Evolutionary conservation across 2,329 filamentous ascomycete genomes (phyloP).

Genomic region (Lachnellula cervina): DNA sequence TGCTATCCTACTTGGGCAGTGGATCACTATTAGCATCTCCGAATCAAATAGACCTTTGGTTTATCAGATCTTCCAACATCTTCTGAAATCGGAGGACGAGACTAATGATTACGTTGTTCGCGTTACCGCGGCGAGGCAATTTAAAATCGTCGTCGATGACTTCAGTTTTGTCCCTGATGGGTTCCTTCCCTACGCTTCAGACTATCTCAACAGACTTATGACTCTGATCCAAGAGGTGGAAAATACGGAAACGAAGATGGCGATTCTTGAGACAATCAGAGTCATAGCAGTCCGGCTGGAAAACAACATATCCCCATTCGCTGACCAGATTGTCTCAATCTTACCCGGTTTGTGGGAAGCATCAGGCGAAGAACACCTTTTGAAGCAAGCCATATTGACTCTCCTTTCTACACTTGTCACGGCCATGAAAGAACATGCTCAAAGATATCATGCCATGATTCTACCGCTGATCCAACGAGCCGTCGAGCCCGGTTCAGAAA

Average conservation of each 20-base stretch:
- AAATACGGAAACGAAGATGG: slow-evolving; percentile 83
- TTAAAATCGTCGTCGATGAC: slow-evolving; percentile 76
- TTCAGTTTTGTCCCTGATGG: slow-evolving; percentile 70
- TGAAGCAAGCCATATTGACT: slow-evolving; percentile 89
- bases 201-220: slow-evolving; percentile 69
- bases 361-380: slow-evolving; percentile 73
- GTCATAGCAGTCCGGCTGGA: slow-evolving; percentile 79
- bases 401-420: slow-evolving; percentile 81
- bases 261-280: slow-evolving; percentile 79
- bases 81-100: slow-evolving; percentile 71
- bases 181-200: slow-evolving; percentile 73
- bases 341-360: slow-evolving; percentile 81
- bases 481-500: slow-evolving; percentile 68
- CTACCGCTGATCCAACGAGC: slow-evolving; percentile 78
- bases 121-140: slow-evolving; percentile 81
- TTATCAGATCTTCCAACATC: slow-evolving; percentile 84
- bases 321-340: slow-evolving; percentile 75
- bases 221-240: slow-evolving; percentile 74
- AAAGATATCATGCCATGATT: slow-evolving; percentile 73
- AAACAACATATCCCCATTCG: slow-evolving; percentile 59
- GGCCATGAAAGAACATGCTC: slow-evolving; percentile 74
- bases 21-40: slow-evolving; percentile 75
- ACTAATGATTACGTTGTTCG: slow-evolving; percentile 88
- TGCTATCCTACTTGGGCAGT: slow-evolving; percentile 83
- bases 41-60: slow-evolving; percentile 65